A percentile compares a stretch with the other conserved stretches of the same genome.
Evolutionary conservation across 345 rosid species (phyloP).

Genomic region (Citropsis articulata): DNA sequence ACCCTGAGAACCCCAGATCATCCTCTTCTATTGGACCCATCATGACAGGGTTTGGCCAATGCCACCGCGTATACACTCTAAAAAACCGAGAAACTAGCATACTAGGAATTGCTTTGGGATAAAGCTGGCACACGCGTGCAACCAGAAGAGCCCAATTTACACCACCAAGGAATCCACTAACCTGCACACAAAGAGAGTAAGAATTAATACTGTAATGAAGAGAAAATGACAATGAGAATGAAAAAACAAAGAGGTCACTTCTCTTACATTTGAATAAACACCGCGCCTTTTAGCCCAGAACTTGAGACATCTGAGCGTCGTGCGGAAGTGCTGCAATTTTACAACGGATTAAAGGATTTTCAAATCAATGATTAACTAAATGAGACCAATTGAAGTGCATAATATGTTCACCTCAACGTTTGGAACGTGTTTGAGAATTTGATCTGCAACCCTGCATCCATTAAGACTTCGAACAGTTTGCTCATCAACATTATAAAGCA

Average conservation of each 20-base stretch:
- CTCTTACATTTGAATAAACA: conserved; percentile 70
- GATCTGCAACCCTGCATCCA: conserved; percentile 98
- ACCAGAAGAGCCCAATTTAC: conserved; percentile 77
- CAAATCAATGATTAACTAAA: background rate
- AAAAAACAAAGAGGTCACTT: conserved; percentile 2
- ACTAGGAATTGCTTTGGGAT: conserved; percentile 74
- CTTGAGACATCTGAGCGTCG: conserved; percentile 60
- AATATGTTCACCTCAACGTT: conserved; percentile 61
- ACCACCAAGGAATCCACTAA: conserved; percentile 77
- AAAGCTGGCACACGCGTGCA: conserved; percentile 73
- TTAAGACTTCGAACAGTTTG: conserved; percentile 92
- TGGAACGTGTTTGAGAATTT: conserved; percentile 88
- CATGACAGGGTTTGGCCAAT: conserved; percentile 88
- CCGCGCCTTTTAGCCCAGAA: conserved; percentile 75
- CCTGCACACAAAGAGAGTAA: conserved; percentile 29
- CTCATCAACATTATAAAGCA: conserved; percentile 74
- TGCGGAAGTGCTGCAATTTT: conserved; percentile 61
- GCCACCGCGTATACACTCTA: conserved; percentile 67
- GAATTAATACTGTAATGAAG: background rate
- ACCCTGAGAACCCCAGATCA: conserved; percentile 58
- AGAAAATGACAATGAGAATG: conserved; percentile 1
- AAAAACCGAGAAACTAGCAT: conserved; percentile 70
- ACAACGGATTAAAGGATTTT: conserved; percentile 15
- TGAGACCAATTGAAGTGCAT: background rate
- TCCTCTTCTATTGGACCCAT: conserved; percentile 64